Base-by-base conservation (phyloP, 2,329 filamentous ascomycete genomes). In the Clathrospora elynae region DNA sequence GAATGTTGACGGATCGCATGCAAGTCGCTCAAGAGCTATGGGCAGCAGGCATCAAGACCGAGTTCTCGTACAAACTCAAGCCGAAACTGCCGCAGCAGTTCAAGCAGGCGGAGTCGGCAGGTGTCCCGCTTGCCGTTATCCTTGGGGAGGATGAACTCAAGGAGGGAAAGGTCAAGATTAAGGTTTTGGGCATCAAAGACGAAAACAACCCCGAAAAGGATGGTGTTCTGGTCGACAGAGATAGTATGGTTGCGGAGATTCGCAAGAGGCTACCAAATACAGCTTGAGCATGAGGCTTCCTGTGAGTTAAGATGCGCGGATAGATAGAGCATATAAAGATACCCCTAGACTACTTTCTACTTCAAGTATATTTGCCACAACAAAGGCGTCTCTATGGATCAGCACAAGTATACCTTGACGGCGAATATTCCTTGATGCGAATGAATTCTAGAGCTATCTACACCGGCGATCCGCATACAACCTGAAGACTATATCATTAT, bases 131-230 rank as follows among this genome's bases (percentile, higher is more conserved):
- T 63, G 89, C 86, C 6, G 80, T 97, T 34, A 93, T 97, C 59
- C 78, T 99, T 1, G 92, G 92, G 30, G 89, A 96, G 62, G 90
- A 96, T 41, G 92, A 97, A 73, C 75, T 95, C 26, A 85, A 85
- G 47, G 79, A 82, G 17, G 90, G 90, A 38, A 86, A 95, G 69
- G 86, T 95, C 56, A 89, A 87, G 73, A 80, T 96, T 68, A 97
- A 97, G 83, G 84, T 86, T 76, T 79, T 90, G 74, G 85, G 90
- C 31, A 76, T 95, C 38, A 60, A 59, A 42, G 79, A 81, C 3
- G 86, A 93, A 26, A 89, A 84, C 24, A 88, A 96, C 77, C 85
- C 90, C 0, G 89, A 96, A 70, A 96, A 96, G 76, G 88, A 95
- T 46, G 92, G 91, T 35, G 79, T 91, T 28, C 73, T 90, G 42